phyloP scores from a whole-genome alignment of 352 stramenopile species.

The Phytophthora pseudosyringae region DNA sequence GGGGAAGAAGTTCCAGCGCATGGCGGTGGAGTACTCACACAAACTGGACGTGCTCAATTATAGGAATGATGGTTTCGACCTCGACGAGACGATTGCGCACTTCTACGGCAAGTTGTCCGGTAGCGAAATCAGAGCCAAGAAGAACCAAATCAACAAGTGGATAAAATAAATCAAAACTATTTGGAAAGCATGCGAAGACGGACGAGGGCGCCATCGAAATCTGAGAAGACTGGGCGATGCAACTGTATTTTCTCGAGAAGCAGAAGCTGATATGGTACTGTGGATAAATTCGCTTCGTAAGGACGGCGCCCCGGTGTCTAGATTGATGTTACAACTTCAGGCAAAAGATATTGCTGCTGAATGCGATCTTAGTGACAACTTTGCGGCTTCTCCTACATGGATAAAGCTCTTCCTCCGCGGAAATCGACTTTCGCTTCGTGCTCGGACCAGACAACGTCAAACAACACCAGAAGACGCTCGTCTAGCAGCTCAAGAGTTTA shows the following conservation, averaged over 20 bases:
- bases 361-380: not conserved
- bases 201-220: not conserved
- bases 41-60: conserved; percentile 5
- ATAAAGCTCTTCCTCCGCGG: conserved; percentile 1
- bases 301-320: not conserved
- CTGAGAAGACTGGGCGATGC: not conserved
- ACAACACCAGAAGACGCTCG: not conserved
- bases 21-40: not conserved
- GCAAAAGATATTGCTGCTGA: conserved; percentile 1
- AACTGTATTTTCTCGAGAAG: not conserved
- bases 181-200: not conserved
- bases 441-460: not conserved
- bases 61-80: not conserved
- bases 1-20: not conserved
- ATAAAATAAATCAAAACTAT: not conserved
- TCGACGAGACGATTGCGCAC: conserved; percentile 1
- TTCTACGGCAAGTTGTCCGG: not conserved
- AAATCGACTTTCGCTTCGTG: not conserved
- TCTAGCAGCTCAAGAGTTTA: not conserved
- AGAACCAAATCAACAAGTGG: conserved; percentile 10
- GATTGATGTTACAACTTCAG: conserved; percentile 4
- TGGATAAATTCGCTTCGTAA: conserved; percentile 6
- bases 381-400: conserved; percentile 3
- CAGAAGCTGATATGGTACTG: not conserved
- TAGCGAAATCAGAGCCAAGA: not conserved